Conservation (phyloP, 352 stramenopile genomes). For the Phytophthora pseudosyringae region DNA sequence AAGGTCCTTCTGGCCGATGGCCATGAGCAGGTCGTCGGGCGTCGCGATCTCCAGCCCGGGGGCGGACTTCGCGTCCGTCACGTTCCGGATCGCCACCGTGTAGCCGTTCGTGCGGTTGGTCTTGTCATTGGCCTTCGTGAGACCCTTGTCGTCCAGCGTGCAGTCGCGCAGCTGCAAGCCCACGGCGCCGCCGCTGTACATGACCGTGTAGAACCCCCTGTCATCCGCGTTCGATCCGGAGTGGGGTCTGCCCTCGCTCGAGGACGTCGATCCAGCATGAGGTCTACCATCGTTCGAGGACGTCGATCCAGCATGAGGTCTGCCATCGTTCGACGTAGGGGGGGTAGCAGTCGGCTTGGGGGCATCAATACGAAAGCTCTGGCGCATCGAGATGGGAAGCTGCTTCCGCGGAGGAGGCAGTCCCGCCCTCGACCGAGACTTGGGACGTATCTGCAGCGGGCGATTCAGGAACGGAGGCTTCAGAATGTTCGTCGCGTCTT, state of each 20-base stretch:
- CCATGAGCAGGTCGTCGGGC: conserved; percentile 72
- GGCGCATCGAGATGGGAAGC: conserved; percentile 53
- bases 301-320: conserved; percentile 30
- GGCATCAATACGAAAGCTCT: conserved; percentile 64
- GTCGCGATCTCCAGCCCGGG: conserved; percentile 59
- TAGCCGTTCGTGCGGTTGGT: conserved; percentile 74
- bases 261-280: conserved; percentile 29
- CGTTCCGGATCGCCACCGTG: conserved; percentile 59
- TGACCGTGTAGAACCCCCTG: conserved; percentile 70
- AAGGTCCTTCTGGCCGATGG: conserved; percentile 68
- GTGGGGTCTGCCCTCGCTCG: conserved; percentile 22
- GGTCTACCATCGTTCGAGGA: conserved; percentile 25
- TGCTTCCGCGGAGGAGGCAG: conserved; percentile 25
- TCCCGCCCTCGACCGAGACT: conserved; percentile 27
- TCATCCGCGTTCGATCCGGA: conserved; percentile 38
- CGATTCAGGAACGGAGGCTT: conserved; percentile 29
- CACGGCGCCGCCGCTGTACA: conserved; percentile 61
- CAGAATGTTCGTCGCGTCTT: conserved; percentile 17
- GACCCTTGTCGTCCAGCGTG: conserved; percentile 45
- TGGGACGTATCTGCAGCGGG: conserved; percentile 23
- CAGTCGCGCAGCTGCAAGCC: conserved; percentile 56
- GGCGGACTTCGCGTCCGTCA: conserved; percentile 55
- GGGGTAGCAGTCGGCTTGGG: conserved; percentile 21
- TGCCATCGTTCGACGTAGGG: conserved; percentile 12
- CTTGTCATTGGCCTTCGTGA: conserved; percentile 56